Percentiles rank a stretch among this genome's conserved stretches.
Evolutionary conservation across 371 early-diverging fungal species (phyloP).

Genomic region (Circinella umbellata): DNA sequence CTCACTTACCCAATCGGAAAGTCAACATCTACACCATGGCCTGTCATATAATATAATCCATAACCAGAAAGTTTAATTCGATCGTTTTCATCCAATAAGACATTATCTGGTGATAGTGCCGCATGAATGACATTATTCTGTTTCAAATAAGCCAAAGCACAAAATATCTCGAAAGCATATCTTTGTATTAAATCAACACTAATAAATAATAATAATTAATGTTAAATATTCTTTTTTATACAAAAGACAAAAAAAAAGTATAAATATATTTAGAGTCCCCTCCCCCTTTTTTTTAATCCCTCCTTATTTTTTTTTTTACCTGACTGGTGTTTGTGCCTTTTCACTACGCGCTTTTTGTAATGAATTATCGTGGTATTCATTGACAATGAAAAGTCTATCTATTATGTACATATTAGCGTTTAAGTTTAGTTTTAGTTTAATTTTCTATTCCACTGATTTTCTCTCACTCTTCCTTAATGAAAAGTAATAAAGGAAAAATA

Average conservation of each 20-base stretch:
- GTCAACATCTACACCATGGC: conserved; percentile 60
- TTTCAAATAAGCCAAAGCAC: conserved; percentile 56
- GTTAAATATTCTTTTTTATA: neutral
- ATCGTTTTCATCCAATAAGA: conserved; percentile 56
- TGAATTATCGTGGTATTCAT: conserved; percentile 57
- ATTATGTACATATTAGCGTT: neutral
- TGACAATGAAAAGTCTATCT: conserved; percentile 67
- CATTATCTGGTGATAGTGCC: conserved; percentile 54
- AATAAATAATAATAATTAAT: neutral
- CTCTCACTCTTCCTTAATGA: neutral
- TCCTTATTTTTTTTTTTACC: conserved; percentile 15
- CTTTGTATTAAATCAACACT: conserved; percentile 36
- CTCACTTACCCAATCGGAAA: conserved; percentile 64
- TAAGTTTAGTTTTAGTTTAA: conserved; percentile 25
- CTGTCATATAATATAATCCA: conserved; percentile 70
- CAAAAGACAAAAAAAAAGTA: neutral
- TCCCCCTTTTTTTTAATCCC: neutral
- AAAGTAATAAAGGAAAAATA: neutral
- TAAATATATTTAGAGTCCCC: too few relatives aligned
- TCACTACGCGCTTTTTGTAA: conserved; percentile 34
- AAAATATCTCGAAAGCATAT: conserved; percentile 63
- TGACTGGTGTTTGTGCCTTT: conserved; percentile 26
- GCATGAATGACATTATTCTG: conserved; percentile 54
- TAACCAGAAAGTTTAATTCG: conserved; percentile 62
- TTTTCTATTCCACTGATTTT: conserved; percentile 11